Base-by-base conservation (phyloP, 768 basidiomycete genomes). In the Chalciporus pseudorubinellus region DNA sequence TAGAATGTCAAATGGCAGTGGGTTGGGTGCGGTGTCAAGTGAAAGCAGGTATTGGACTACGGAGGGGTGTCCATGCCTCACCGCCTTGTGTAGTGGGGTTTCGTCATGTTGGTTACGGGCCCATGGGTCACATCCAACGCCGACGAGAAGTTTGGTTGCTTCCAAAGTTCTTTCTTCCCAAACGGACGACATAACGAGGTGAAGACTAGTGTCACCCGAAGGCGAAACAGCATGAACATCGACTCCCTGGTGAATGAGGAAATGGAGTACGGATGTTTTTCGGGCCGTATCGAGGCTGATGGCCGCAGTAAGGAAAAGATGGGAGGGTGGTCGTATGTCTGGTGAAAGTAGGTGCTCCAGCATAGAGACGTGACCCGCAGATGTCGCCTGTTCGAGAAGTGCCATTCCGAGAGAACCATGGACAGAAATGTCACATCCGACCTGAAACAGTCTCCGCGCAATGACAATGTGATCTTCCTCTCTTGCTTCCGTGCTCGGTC, bases 61-160 rank as follows among this genome's bases (percentile, higher is more conserved):
- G 22, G 26, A 18, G 20, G 24, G 7, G 28, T n/a, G 18, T 2
- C 3, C 18, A 20, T 13, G 44, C 19, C 44, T 14, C 29, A 58
- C 38, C 0, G 55, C 60, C 9, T 46, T 6, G 1, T 59, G 29
- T 8, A 62, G 42, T 8, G 57, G 21, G 13, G 57, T 48, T 11
- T 39, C 33, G 1, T 50, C 46, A 0, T 8, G 2, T 1, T 1
- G 5, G 28, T 26, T 24, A 3, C 5, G 4, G 2, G 13, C 0
- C 19, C 53, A 21, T 4, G 46, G 50, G 10, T 59, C 34, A 6
- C 61, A 55, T 1, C 57, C 60, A 24, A 24, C 46, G 1, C 7
- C 46, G 2, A 55, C n/a, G 3, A 61, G 46, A 5, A 42, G 4
- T 28, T 47, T 47, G 2, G 21, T 13, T 28, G 54, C 22, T 5